Base-by-base conservation (phyloP, 108 stramenopile genomes). In the Cylindrotheca fusiformis region DNA sequence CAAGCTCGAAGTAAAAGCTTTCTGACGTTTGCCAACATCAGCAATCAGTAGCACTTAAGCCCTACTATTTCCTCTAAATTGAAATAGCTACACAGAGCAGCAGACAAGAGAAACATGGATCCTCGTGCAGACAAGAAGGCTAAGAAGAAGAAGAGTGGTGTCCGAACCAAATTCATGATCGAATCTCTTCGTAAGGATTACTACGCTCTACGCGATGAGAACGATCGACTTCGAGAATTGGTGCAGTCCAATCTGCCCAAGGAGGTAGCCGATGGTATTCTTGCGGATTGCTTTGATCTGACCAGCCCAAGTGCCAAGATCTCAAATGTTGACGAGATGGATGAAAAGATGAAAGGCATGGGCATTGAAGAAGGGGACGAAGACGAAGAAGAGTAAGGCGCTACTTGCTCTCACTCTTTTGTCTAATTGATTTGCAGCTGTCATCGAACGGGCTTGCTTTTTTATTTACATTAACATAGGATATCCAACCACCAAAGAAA, bases 91-190 rank as follows among this genome's bases (percentile, higher is more conserved):
- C n/a, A n/a, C n/a, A n/a, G n/a, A n/a, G n/a, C n/a, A n/a, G n/a
- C n/a, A n/a, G n/a, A n/a, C n/a, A 41, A 41, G 10, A 10, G 10
- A 41, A 41, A 41, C 6, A 41, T 41, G 36, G 36, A 41, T 41
- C 36, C 36, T 14, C 36, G 36, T 41, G 36, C 36, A 6, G 36
- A 41, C 6, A 77, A 77, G 52, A 63, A 71, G 52, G 56, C 60
- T 29, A 68, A 63, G 62, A 66, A 50, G 19, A 67, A 72, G 45
- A 78, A 78, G 65, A 62, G 59, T 28, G 77, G 71, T 25, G 78
- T 80, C 47, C 73, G 78, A 17, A 80, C 78, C 46, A 80, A 80
- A 65, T 80, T 80, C 48, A 31, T 80, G 56, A 72, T 80, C 50
- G 78, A 80, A 30, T 71, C 74, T 24, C 70, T 80, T 24, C 78